Conservation (phyloP, 2,329 filamentous ascomycete species). For the Pezicula rhizophila region DNA sequence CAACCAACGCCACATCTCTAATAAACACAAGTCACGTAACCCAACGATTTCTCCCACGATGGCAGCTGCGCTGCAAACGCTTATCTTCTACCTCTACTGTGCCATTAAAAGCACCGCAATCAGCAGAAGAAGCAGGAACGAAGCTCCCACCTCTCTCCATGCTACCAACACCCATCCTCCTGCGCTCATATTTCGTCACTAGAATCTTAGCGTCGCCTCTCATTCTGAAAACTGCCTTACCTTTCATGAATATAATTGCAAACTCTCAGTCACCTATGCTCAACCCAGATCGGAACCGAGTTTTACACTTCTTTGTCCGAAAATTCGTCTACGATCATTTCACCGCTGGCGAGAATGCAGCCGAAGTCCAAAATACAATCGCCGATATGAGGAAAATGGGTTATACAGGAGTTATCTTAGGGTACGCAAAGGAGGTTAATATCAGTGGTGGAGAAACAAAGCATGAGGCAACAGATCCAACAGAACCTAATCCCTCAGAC, state of each 20-base stretch:
- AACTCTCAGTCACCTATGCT: conserved; percentile 4
- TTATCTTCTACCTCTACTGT: background rate
- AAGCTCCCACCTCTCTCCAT: background rate
- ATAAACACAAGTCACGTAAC: background rate
- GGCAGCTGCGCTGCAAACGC: background rate
- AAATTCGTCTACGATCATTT: conserved; percentile 85
- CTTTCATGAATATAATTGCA: background rate
- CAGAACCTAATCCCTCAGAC: conserved; percentile 1
- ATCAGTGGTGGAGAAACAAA: background rate
- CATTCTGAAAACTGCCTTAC: background rate
- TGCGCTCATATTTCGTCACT: background rate
- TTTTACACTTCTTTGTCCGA: conserved; percentile 64
- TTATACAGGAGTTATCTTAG: conserved; percentile 75
- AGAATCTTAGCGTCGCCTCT: background rate
- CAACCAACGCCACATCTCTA: background rate
- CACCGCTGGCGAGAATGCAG: conserved; percentile 68
- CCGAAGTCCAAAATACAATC: conserved; percentile 61
- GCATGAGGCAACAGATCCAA: background rate
- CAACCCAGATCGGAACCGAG: conserved; percentile 61
- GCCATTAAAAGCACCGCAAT: background rate
- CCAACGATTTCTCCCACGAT: background rate
- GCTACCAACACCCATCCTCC: background rate
- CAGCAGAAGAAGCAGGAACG: background rate
- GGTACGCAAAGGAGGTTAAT: conserved; percentile 70
- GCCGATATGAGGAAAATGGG: conserved; percentile 62